Conservation (phyloP, 139 green algal species). For the Zygnema circumcarinatum region DNA sequence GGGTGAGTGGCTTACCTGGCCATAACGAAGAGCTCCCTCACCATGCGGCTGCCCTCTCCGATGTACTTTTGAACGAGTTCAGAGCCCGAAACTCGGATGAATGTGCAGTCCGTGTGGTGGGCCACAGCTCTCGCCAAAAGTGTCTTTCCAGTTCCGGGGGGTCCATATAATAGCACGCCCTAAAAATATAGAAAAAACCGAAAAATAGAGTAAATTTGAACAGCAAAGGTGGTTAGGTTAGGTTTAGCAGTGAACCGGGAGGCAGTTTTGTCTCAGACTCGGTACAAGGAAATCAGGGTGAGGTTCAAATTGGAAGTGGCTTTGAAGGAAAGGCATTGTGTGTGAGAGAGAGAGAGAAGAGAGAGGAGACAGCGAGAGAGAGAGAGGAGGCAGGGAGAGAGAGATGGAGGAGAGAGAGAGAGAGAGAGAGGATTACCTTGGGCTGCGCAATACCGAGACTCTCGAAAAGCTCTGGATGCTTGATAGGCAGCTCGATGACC, state of each 20-base stretch:
- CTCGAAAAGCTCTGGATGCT: slow-evolving; percentile 99
- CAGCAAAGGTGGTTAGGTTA: too few species aligned
- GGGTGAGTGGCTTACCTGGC: slow-evolving; percentile 71
- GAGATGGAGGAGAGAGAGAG: too few species aligned
- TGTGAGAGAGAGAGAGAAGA: neutral
- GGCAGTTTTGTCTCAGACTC: too few species aligned
- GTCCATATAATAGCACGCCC: slow-evolving; percentile 93
- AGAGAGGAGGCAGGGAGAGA: too few species aligned
- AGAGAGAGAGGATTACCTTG: too few species aligned
- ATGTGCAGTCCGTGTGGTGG: slow-evolving; percentile 99
- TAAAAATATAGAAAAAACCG: neutral
- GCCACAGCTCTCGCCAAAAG: slow-evolving; percentile 93
- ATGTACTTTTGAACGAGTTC: slow-evolving; percentile 99
- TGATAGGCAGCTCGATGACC: slow-evolving; percentile 98
- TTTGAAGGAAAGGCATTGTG: too few species aligned
- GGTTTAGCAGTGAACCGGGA: too few species aligned
- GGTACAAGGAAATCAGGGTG: too few species aligned
- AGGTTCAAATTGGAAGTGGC: too few species aligned
- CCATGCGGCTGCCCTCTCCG: slow-evolving; percentile 97
- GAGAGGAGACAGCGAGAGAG: too few species aligned
- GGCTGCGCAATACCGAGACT: slow-evolving; percentile 96
- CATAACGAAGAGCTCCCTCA: slow-evolving; percentile 99
- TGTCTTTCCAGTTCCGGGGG: slow-evolving; percentile 72
- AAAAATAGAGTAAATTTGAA: too few species aligned
- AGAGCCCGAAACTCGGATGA: slow-evolving; percentile 95